Base-by-base conservation (phyloP, 108 stramenopile species). In the Conticribra weissflogii region DNA sequence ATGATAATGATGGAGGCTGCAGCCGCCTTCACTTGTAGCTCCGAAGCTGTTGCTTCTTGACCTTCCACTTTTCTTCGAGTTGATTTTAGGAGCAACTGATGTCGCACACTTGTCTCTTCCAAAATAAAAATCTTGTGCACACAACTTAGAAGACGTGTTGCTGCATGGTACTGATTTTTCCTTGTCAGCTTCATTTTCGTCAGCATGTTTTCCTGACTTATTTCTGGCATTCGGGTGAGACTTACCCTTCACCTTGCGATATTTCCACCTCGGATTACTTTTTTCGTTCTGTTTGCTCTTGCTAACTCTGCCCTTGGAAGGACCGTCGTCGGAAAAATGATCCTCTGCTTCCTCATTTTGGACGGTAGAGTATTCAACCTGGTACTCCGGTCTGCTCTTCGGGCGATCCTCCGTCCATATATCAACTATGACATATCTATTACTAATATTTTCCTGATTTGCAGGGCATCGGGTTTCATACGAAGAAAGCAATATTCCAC, bases 101-200 rank as follows among this genome's bases (percentile, higher is more conserved):
- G 46, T 48, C 22, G 48, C 29, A 48, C 76, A 65, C 3, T 63
- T 58, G 18, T 78, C 76, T 66, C 48, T 59, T 2, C 76, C 68
- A 54, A 70, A 70, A 47, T 63, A 78, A 54, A 78, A 78, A 33
- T 78, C 76, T 57, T 63, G 62, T 22, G 63, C 56, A 41, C 76
- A 78, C 17, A 78, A 44, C 34, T 14, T 31, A 2, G 29, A 27
- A 1, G 21, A 2, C 19, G 55, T 50, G 2, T 51, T n/a, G 9
- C n/a, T 27, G 21, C 4, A 15, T 49, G 49, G 46, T 3, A 21
- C 7, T 63, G 17, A 12, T 49, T 7, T 0, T 31, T 47, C 22
- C 17, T 25, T 1, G 31, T 30, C 62, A 0, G n/a, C 49, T 7
- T 32, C 21, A 1, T n/a, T n/a, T 1, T 0, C 47, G 48, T 59